phyloP scores from a whole-genome alignment of 208 protist genomes.

The Giardia muris region DNA sequence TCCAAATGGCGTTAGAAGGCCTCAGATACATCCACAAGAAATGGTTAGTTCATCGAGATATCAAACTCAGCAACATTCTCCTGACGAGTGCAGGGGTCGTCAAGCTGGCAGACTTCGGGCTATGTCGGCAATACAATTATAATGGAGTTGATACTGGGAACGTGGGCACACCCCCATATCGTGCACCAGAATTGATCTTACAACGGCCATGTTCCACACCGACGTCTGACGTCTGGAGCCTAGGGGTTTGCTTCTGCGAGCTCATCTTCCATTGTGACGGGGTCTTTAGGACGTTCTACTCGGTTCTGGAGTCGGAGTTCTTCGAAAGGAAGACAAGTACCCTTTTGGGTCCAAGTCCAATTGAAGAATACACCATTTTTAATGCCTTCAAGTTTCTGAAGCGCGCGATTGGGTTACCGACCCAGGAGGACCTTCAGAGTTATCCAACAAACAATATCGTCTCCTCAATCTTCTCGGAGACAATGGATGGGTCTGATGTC shows the following conservation, averaged over 20 bases:
- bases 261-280: neutral
- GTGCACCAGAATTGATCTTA: neutral
- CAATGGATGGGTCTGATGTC: neutral
- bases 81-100: neutral
- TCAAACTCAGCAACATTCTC: neutral
- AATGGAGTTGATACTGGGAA: neutral
- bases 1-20: neutral
- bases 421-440: neutral
- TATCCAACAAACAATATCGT: neutral
- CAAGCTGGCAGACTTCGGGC: neutral
- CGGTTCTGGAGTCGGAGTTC: neutral
- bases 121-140: neutral
- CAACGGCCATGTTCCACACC: neutral
- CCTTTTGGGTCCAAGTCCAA: neutral
- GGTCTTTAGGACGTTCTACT: neutral
- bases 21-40: neutral
- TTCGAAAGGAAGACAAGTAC: neutral
- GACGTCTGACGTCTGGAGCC: neutral
- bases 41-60: neutral
- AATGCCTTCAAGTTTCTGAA: neutral
- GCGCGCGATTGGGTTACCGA: neutral
- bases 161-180: neutral
- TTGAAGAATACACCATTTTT: neutral
- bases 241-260: neutral
- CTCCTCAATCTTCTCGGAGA: neutral